phyloP scores from a whole-genome alignment of 2,329 filamentous ascomycete species.

The Colletotrichum simmondsii region DNA sequence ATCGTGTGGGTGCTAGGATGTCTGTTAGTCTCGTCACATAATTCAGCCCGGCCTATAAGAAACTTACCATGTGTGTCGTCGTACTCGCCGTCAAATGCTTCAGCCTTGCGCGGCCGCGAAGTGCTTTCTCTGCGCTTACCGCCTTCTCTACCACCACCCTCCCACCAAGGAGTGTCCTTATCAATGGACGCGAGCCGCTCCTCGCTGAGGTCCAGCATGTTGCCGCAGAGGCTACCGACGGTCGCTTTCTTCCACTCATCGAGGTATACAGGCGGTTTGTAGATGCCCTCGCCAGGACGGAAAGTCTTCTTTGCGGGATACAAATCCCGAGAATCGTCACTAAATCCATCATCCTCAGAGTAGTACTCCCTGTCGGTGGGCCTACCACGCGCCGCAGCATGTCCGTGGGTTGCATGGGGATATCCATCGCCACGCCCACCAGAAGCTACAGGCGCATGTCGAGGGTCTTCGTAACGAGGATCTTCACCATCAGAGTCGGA shows the following conservation, averaged over 20 bases:
- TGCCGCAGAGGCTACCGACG: constrained; percentile 68
- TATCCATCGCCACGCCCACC: constrained; percentile 11
- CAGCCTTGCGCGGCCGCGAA: constrained; percentile 64
- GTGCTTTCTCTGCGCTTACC: constrained; percentile 59
- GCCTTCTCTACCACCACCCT: constrained; percentile 72
- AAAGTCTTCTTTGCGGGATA: constrained; percentile 41
- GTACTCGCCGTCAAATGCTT: constrained; percentile 75
- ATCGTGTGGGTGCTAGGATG: constrained; percentile 71
- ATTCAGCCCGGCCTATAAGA: neutral
- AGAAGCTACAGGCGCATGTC: neutral
- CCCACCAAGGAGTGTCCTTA: constrained; percentile 80
- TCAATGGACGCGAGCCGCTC: constrained; percentile 50
- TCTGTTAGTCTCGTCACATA: constrained; percentile 1
- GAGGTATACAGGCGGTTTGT: constrained; percentile 69
- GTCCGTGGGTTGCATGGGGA: neutral
- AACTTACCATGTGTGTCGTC: constrained; percentile 69
- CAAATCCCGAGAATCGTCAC: constrained; percentile 29
- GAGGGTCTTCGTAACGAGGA: neutral
- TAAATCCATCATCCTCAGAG: constrained; percentile 40
- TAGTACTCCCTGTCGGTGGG: constrained; percentile 37
- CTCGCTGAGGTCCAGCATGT: constrained; percentile 69
- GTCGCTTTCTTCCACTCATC: constrained; percentile 80
- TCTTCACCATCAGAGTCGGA: constrained; percentile 25
- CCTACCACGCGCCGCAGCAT: constrained; percentile 13
- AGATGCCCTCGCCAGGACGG: constrained; percentile 64